phyloP scores from a whole-genome alignment of 1,284 basidiomycete species.

The Hortiboletus rubellus region DNA sequence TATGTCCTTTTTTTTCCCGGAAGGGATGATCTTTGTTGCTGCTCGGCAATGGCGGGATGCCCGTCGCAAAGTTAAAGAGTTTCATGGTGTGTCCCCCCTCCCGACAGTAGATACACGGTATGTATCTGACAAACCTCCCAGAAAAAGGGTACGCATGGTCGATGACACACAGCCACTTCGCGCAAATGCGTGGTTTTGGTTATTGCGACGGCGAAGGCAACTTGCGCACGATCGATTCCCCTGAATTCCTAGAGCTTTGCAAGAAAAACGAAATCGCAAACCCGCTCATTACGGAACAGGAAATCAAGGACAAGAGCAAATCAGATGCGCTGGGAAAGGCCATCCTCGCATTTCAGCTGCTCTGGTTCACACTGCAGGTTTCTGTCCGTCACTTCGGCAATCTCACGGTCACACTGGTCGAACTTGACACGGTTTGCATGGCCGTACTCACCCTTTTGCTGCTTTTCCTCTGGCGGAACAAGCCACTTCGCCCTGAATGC shows the following conservation, averaged over 20 bases:
- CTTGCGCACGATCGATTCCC: not conserved
- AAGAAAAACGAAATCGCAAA: not conserved
- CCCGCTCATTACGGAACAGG: not conserved
- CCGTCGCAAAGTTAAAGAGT: not conserved
- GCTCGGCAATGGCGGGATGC: not conserved
- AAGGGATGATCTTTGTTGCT: not conserved
- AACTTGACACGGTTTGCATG: not conserved
- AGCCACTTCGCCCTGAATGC: not conserved
- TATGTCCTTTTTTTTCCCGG: not conserved
- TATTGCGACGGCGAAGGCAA: not conserved
- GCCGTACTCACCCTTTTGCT: not conserved
- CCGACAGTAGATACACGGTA: not conserved
- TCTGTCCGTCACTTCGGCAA: not conserved
- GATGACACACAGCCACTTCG: slow-evolving; percentile 3
- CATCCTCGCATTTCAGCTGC: not conserved
- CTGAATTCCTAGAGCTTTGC: not conserved
- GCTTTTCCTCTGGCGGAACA: not conserved
- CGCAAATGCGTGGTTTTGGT: slow-evolving; percentile 1
- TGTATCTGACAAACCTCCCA: not conserved
- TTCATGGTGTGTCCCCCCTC: not conserved
- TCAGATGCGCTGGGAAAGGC: not conserved
- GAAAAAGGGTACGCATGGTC: not conserved
- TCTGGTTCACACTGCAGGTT: not conserved
- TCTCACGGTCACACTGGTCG: not conserved
- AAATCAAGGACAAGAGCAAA: slow-evolving; percentile 3